Evolutionary conservation across 2,329 filamentous ascomycete species (phyloP).

Genomic region (Gyromitra esculenta): DNA sequence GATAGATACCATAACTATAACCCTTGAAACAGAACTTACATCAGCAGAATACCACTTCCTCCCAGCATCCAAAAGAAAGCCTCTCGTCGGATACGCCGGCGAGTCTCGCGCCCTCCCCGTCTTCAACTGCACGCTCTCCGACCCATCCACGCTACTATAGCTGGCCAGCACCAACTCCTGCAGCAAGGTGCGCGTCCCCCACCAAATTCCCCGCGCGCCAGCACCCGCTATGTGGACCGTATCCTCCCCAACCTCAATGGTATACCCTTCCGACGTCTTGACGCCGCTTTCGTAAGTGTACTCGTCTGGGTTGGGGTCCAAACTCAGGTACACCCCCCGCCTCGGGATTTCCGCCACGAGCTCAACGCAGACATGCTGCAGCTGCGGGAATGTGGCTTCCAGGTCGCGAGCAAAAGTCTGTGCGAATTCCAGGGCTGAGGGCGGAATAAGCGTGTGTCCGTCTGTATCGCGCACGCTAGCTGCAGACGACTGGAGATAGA

Average conservation of each 20-base stretch:
- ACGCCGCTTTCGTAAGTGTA: slow-evolving; percentile 65
- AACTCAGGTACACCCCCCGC: slow-evolving; percentile 63
- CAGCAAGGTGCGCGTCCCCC: slow-evolving; percentile 64
- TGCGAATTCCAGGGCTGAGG: slow-evolving; percentile 65
- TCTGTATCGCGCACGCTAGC: slow-evolving; percentile 60
- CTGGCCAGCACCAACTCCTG: slow-evolving; percentile 61
- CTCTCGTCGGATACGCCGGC: slow-evolving; percentile 63
- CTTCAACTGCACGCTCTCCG: slow-evolving; percentile 56
- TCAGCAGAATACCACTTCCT: slow-evolving; percentile 62
- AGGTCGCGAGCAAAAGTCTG: slow-evolving; percentile 64
- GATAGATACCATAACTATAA: background rate
- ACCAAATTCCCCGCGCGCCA: slow-evolving; percentile 64
- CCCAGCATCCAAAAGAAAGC: slow-evolving; percentile 63
- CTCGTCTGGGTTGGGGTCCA: slow-evolving; percentile 57
- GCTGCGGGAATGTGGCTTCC: slow-evolving; percentile 58
- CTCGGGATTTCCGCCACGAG: slow-evolving; percentile 60
- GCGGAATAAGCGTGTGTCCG: slow-evolving; percentile 66
- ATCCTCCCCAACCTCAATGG: slow-evolving; percentile 60
- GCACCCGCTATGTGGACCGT: slow-evolving; percentile 61
- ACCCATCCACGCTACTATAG: background rate
- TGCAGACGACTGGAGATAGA: slow-evolving; percentile 35
- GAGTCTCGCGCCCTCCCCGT: slow-evolving; percentile 60
- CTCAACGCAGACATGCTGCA: slow-evolving; percentile 62
- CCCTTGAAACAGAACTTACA: slow-evolving; percentile 30
- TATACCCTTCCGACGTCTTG: slow-evolving; percentile 65